Evolutionary conservation across 1,284 basidiomycete genomes (phyloP).

Genomic region (Cryptococcus maquisensis): DNA sequence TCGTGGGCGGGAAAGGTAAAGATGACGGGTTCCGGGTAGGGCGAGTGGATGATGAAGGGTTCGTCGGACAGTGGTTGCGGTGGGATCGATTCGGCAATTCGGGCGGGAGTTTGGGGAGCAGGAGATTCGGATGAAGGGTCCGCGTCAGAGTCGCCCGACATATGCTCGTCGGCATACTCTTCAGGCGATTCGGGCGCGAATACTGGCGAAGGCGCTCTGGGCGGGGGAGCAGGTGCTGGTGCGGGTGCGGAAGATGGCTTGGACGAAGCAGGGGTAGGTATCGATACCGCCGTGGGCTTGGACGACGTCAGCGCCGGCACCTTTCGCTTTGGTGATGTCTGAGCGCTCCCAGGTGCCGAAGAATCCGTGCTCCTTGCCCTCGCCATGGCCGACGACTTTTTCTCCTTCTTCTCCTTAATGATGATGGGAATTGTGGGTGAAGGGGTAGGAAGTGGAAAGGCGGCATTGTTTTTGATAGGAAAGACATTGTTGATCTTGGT

Average conservation of each 20-base stretch:
- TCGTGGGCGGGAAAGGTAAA: conserved; percentile 31
- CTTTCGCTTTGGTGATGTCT: conserved; percentile 42
- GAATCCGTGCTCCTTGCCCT: conserved; percentile 37
- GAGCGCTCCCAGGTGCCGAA: conserved; percentile 23
- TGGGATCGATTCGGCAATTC: conserved; percentile 13
- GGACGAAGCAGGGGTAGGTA: background rate
- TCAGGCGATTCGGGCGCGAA: conserved; percentile 1
- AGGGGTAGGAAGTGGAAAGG: conserved; percentile 55
- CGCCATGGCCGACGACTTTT: conserved; percentile 28
- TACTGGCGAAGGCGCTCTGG: conserved; percentile 5
- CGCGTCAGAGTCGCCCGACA: conserved; percentile 32
- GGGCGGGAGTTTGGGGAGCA: conserved; percentile 30
- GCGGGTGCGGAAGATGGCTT: conserved; percentile 46
- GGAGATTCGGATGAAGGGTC: conserved; percentile 36
- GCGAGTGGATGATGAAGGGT: conserved; percentile 31
- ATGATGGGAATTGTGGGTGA: conserved; percentile 52
- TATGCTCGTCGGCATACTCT: conserved; percentile 9
- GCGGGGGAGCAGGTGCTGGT: conserved; percentile 15
- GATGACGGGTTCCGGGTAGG: conserved; percentile 30
- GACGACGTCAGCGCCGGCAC: conserved; percentile 14
- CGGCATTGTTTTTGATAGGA: conserved; percentile 36
- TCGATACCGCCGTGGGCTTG: conserved; percentile 40
- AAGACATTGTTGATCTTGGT: conserved; percentile 32
- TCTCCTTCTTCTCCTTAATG: conserved; percentile 28
- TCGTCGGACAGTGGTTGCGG: conserved; percentile 29